Evolutionary conservation across 331 rosid genomes (phyloP).

Genomic region (Stylosanthes scabra): DNA sequence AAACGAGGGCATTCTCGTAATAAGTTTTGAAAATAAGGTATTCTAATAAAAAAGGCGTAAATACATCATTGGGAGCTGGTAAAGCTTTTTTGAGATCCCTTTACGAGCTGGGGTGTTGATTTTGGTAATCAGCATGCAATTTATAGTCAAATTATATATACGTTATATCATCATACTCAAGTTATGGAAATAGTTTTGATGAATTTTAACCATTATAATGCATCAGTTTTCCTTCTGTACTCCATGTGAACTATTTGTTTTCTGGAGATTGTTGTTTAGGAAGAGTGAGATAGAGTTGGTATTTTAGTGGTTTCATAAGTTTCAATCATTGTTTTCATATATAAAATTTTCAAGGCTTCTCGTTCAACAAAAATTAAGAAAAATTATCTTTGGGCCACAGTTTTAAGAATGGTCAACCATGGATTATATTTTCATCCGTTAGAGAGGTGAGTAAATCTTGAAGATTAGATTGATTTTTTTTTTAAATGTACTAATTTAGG

Average conservation of each 20-base stretch:
- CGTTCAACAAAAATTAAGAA: constrained; percentile 1
- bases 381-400: constrained; percentile 24
- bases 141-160: constrained; percentile 30
- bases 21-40: too few species aligned
- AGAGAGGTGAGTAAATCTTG: constrained; percentile 6
- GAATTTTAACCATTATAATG: constrained; percentile 26
- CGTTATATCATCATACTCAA: constrained; percentile 17
- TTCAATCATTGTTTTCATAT: not conserved
- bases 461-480: constrained; percentile 5
- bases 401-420: not conserved
- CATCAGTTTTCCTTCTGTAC: constrained; percentile 23
- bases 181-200: constrained; percentile 1
- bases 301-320: constrained; percentile 3
- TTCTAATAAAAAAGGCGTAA: too few species aligned
- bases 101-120: constrained; percentile 90
- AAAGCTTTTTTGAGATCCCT: constrained; percentile 90
- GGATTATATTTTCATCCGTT: not conserved
- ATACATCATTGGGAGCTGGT: constrained; percentile 76
- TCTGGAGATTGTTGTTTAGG: not conserved
- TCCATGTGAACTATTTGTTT: not conserved
- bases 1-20: too few species aligned
- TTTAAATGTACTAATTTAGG: constrained; percentile 15
- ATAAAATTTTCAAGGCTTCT: constrained; percentile 16
- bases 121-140: constrained; percentile 55
- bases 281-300: not conserved